phyloP scores from a whole-genome alignment of 495 filamentous ascomycete genomes.

The Penicillium atrosanguineum region DNA sequence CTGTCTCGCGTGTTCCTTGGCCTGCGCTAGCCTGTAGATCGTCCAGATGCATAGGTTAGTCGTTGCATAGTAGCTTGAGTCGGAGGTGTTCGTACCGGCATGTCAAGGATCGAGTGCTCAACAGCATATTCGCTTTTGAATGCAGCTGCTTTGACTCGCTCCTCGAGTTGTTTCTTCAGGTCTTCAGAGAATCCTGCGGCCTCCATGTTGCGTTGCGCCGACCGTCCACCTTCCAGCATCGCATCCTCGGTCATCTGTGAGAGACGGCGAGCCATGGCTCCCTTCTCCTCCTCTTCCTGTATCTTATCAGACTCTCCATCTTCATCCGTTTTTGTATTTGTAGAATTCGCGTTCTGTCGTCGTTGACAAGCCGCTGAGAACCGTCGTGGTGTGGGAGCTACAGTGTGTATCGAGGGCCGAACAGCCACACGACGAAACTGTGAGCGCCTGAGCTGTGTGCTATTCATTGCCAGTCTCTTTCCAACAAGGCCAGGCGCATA shows the following conservation, averaged over 20 bases:
- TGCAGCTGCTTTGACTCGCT: constrained; percentile 65
- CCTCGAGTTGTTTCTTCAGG: constrained; percentile 70
- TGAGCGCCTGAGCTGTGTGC: constrained; percentile 14
- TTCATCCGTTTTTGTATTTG: constrained; percentile 12
- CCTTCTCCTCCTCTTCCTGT: constrained; percentile 30
- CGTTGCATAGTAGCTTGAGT: not conserved
- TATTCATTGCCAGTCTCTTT: constrained; percentile 23
- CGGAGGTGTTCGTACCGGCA: constrained; percentile 49
- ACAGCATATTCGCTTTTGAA: constrained; percentile 68
- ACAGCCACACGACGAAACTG: constrained; percentile 16
- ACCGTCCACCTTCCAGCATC: constrained; percentile 66
- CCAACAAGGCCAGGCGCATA: not conserved
- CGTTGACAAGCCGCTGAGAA: constrained; percentile 23
- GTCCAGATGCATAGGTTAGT: constrained; percentile 3
- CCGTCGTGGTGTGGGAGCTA: constrained; percentile 14
- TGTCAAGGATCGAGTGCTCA: constrained; percentile 63
- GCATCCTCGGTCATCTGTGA: constrained; percentile 78
- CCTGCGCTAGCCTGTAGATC: constrained; percentile 56
- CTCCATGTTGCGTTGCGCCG: constrained; percentile 70
- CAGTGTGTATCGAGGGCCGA: constrained; percentile 11
- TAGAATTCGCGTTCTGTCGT: constrained; percentile 23
- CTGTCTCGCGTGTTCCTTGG: constrained; percentile 67
- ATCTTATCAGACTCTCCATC: constrained; percentile 6
- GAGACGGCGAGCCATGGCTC: constrained; percentile 73
- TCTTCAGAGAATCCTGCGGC: constrained; percentile 88